phyloP scores from a whole-genome alignment of 2,329 filamentous ascomycete genomes.

The Cytospora paraplurivora region DNA sequence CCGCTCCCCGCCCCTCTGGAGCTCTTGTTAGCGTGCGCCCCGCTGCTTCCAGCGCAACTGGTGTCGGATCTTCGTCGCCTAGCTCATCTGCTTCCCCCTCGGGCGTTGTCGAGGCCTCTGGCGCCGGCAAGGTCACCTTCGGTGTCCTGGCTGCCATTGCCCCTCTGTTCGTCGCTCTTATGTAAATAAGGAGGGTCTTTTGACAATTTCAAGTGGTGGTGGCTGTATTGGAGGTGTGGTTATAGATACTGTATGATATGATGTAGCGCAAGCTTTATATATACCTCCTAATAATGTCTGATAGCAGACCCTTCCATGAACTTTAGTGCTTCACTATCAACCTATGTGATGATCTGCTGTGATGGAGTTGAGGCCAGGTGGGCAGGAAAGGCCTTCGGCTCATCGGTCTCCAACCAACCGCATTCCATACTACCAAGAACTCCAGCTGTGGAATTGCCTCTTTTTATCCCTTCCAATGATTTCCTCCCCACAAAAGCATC shows the following conservation, averaged over 20 bases:
- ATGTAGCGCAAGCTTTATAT: slow-evolving; percentile 21
- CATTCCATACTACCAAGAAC: no score
- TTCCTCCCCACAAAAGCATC: no score
- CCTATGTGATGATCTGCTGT: neutral
- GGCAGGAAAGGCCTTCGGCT: no score
- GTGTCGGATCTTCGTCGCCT: slow-evolving; percentile 8
- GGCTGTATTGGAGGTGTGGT: slow-evolving; percentile 13
- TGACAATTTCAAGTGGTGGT: neutral
- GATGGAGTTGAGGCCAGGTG: neutral
- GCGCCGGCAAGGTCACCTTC: slow-evolving; percentile 26
- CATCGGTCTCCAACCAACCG: no score
- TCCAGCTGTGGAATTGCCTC: no score
- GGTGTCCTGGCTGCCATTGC: slow-evolving; percentile 27
- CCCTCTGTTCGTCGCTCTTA: slow-evolving; percentile 24
- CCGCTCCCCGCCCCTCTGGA: slow-evolving; percentile 19
- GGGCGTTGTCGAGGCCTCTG: slow-evolving; percentile 20
- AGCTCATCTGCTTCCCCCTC: slow-evolving; percentile 3
- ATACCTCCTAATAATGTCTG: slow-evolving; percentile 23
- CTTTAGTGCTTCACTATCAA: neutral
- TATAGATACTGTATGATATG: slow-evolving; percentile 20
- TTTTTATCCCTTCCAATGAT: no score
- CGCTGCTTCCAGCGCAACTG: slow-evolving; percentile 6
- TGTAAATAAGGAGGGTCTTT: slow-evolving; percentile 14
- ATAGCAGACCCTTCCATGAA: neutral
- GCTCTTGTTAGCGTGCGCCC: slow-evolving; percentile 8